Base-by-base conservation (phyloP, 73 alveolate genomes). In the Effrenium voratum region DNA sequence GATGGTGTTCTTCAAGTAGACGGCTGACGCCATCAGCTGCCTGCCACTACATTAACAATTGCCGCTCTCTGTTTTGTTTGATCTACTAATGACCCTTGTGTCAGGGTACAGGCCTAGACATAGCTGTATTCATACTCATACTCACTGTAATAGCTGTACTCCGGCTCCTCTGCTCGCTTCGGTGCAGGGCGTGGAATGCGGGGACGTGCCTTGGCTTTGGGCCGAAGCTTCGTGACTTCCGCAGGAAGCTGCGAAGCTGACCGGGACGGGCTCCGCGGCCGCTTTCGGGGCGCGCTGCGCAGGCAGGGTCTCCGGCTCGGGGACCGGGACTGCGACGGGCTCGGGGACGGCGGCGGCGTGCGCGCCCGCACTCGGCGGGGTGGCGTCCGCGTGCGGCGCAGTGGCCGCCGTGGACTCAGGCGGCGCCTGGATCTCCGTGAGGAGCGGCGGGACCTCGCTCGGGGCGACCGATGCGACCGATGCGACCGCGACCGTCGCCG, bases 71-170 rank as follows among this genome's bases (percentile, higher is more conserved):
- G n/a, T n/a, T n/a, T n/a, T n/a, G n/a, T n/a, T n/a, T n/a, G n/a
- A n/a, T n/a, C n/a, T n/a, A n/a, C n/a, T n/a, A n/a, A n/a, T n/a
- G n/a, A n/a, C n/a, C n/a, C n/a, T n/a, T n/a, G n/a, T n/a, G n/a
- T n/a, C n/a, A 22, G 72, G 72, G 1, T 0, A 1, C 5, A 57
- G 28, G 8, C 80, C 80, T 85, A 85, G 10, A 80, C 83, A 47
- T 72, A 63, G 95, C 95, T 60, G 95, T 72, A 68, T 34, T 87
- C 95, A 63, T 87, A 68, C 26, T 87, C 95, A 63, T 87, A 87
- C 32, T 87, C 95, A 22, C 83, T 60, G 95, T 87, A 87, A 47
- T 87, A 87, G 43, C 95, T 87, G 75, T 87, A 87, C 83, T 87
- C 82, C 34, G 10, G 66, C 41, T 77, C 88, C n/a, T 77, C 88